phyloP scores from a whole-genome alignment of 225 moss, liverwort and hornwort species.

The Pseudisothecium myosuroides region DNA sequence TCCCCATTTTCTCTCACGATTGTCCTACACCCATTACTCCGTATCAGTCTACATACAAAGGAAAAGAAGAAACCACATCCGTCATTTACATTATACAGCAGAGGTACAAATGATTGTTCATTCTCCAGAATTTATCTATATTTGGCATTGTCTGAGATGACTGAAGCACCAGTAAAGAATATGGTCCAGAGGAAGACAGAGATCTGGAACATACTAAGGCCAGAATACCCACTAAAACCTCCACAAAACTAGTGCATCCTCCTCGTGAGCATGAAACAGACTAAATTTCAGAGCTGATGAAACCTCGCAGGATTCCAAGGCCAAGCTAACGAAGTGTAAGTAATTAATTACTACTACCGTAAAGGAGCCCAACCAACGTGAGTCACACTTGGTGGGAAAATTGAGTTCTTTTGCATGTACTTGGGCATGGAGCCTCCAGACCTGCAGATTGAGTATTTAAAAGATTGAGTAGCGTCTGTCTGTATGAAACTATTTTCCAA shows the following conservation, averaged over 20 bases:
- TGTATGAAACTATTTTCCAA: neutral
- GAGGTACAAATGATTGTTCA: neutral
- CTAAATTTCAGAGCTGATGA: neutral
- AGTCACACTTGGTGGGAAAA: slow-evolving; percentile 9
- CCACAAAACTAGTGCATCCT: slow-evolving; percentile 13
- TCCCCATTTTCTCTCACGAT: neutral
- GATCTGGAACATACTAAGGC: neutral
- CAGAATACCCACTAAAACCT: neutral
- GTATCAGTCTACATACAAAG: neutral
- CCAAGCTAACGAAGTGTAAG: neutral
- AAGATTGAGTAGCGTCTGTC: neutral
- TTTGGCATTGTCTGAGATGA: neutral
- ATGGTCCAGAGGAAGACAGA: neutral
- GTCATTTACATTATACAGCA: slow-evolving; percentile 24
- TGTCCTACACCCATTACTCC: neutral
- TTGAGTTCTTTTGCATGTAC: slow-evolving; percentile 8
- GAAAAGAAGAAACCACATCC: slow-evolving; percentile 2
- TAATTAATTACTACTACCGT: neutral
- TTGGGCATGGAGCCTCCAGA: slow-evolving; percentile 3
- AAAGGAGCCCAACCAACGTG: slow-evolving; percentile 5
- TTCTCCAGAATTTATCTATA: slow-evolving; percentile 10
- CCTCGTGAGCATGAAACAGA: neutral
- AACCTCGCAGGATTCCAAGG: neutral
- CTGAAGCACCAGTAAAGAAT: neutral
- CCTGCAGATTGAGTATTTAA: neutral